phyloP scores from a whole-genome alignment of 2,329 filamentous ascomycete genomes.

The Camillea tinctor region DNA sequence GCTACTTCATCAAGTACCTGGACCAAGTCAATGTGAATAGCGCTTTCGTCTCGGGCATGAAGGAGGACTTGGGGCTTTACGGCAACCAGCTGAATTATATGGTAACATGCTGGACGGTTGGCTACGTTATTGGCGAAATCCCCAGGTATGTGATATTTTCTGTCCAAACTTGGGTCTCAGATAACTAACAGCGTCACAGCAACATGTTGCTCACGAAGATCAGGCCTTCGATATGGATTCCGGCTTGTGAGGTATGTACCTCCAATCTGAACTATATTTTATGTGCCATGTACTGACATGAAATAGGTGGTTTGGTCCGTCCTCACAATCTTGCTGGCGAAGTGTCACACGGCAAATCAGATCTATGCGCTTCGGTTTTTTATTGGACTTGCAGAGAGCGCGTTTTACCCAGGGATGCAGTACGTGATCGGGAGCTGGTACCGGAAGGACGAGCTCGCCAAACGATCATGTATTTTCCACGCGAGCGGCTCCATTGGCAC shows the following conservation, averaged over 20 bases:
- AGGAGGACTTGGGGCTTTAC: conserved; percentile 39
- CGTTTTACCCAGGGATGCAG: conserved; percentile 33
- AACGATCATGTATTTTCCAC: conserved; percentile 42
- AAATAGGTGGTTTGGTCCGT: conserved; percentile 30
- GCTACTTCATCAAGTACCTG: conserved; percentile 44
- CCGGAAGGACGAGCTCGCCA: conserved; percentile 42
- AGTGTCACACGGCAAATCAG: conserved; percentile 33
- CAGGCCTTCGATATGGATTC: conserved; percentile 39
- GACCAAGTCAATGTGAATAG: conserved; percentile 38
- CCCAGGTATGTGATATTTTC: conserved; percentile 23
- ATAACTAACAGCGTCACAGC: conserved; percentile 19
- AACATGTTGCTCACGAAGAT: conserved; percentile 36
- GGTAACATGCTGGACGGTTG: conserved; percentile 29
- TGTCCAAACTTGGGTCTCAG: background rate
- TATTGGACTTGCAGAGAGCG: conserved; percentile 33
- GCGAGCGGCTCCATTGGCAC: conserved; percentile 28
- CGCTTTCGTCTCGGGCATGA: conserved; percentile 48
- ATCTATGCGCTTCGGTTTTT: conserved; percentile 37
- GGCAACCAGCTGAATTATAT: conserved; percentile 41
- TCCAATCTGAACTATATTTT: background rate
- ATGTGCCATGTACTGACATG: background rate
- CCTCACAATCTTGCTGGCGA: conserved; percentile 33
- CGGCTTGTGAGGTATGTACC: conserved; percentile 29
- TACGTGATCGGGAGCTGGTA: conserved; percentile 40
- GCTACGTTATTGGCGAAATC: conserved; percentile 33